Evolutionary conservation across 1,284 basidiomycete species (phyloP), one percentile per base, ranked within the genome.

Genomic region (Chalciporus sp.): DNA sequence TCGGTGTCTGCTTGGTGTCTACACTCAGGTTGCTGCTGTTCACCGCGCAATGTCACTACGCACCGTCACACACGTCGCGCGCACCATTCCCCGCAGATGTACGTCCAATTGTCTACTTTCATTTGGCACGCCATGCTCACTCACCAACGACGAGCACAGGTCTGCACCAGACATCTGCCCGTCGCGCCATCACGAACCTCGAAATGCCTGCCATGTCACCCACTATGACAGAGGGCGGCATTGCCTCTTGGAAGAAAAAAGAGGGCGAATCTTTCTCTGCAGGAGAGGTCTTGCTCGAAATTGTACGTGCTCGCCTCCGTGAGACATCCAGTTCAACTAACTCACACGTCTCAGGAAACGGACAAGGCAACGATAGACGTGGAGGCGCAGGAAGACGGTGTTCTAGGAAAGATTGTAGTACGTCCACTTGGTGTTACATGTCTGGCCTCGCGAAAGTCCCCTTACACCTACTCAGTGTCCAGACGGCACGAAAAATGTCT

Each of bases 351-450:
- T 31, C 69, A 97, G 95, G 96, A 98, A 82, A 98, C 95, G 37
- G 96, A 98, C 83, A 98, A 98, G 77, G 96, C 96, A 12, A 97
- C 95, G 1, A 98, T 99, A 67, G 96, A 99, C 67, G 95, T 99
- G n/a, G 96, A 99, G 75, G 95, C 96, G 6, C 94, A 94, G 72
- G 95, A 98, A 41, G 95, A 98, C 63, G 96, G 96, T 60, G 74
- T 98, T 14, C 73, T 99, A 68, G 95, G 91, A 42, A 98, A 95
- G 78, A 97, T 98, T 60, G 58, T 98, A 59, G 93, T 94, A 61
- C 56, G 85, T 72, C 19, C 26, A 17, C 28, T 6, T 31, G 29
- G 26, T n/a, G 26, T 42, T 19, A 26, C 39, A 7, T 26, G 0
- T 8, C 6, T 9, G 1, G 10, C 4, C 39, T 42, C 8, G 17